Percentiles rank a stretch among this genome's conserved stretches.
phyloP scores from a whole-genome alignment of 441 rosid genomes.

The Populus trichocarpa region DNA sequence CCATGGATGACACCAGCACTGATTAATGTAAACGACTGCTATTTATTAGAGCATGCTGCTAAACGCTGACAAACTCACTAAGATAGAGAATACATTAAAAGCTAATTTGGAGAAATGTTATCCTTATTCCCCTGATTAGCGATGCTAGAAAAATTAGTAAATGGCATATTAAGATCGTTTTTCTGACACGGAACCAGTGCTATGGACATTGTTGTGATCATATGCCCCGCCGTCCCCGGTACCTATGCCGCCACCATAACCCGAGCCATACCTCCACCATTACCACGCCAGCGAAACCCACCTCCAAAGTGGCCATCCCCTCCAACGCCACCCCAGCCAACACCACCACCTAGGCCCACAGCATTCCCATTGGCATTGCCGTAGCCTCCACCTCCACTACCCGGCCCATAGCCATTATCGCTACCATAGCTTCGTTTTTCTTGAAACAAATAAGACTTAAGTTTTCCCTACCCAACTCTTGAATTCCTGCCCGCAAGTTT shows the following conservation, averaged over 20 bases:
- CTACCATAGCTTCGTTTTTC: constrained; percentile 5
- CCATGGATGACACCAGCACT: not conserved
- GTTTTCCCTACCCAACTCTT: not conserved
- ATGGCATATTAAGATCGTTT: not conserved
- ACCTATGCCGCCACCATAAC: constrained; percentile 18
- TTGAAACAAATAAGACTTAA: no score
- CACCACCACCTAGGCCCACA: constrained; percentile 16
- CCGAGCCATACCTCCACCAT: not conserved
- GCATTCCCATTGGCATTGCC: constrained; percentile 10
- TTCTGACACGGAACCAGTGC: not conserved
- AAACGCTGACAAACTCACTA: not conserved
- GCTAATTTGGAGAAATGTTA: constrained; percentile 3
- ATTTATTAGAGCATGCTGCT: not conserved
- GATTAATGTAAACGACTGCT: not conserved
- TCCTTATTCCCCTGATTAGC: constrained; percentile 16
- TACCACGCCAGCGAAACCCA: not conserved
- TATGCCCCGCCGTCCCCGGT: constrained; percentile 6
- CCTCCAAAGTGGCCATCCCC: constrained; percentile 10
- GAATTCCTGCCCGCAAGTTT: not conserved
- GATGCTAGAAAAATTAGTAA: no score
- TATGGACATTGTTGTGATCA: not conserved
- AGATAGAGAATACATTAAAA: not conserved
- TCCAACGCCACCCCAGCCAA: constrained; percentile 1
- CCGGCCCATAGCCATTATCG: not conserved
- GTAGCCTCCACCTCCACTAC: constrained; percentile 1